Percentiles rank a stretch among this genome's conserved stretches.
phyloP scores from a whole-genome alignment of 2,329 filamentous ascomycete genomes.

The Pseudopithomyces maydicus region DNA sequence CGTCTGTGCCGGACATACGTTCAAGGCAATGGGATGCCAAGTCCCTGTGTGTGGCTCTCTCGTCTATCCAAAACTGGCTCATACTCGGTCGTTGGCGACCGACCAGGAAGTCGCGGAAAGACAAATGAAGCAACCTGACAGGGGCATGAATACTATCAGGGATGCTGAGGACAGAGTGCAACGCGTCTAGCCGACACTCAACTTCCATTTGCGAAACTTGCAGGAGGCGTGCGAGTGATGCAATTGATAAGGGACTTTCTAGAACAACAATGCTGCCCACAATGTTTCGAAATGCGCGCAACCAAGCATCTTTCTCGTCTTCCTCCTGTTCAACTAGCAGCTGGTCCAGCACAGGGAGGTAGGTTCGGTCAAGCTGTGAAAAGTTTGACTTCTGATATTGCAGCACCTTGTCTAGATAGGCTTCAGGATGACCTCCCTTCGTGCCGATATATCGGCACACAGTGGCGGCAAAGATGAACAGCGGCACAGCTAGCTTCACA shows the following conservation, averaged over 20 bases:
- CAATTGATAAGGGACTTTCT: conserved; percentile 23
- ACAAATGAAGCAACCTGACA: conserved; percentile 35
- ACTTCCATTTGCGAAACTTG: conserved; percentile 21
- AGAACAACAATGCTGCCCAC: conserved; percentile 25
- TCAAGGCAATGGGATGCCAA: conserved; percentile 45
- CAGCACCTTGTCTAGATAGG: conserved; percentile 18
- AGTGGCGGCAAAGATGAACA: conserved; percentile 45
- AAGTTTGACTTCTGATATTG: conserved; percentile 18
- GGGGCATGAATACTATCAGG: conserved; percentile 36
- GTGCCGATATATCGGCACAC: conserved; percentile 27
- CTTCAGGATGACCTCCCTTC: conserved; percentile 16
- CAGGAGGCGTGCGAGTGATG: conserved; percentile 18
- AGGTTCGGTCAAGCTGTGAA: conserved; percentile 23
- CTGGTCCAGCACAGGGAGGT: conserved; percentile 24
- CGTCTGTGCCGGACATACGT: conserved; percentile 32
- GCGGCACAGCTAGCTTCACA: conserved; percentile 27
- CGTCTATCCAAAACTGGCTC: conserved; percentile 42
- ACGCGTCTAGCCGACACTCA: conserved; percentile 26
- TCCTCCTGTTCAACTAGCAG: conserved; percentile 18
- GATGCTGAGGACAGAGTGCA: conserved; percentile 28
- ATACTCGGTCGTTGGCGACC: conserved; percentile 24
- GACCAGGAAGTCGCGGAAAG: conserved; percentile 37
- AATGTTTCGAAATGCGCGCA: conserved; percentile 16
- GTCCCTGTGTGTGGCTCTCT: conserved; percentile 34
- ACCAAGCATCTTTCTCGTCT: conserved; percentile 18